Evolutionary conservation across 495 filamentous ascomycete species (phyloP), one percentile per base, ranked within the genome.

Genomic region (Geoglossum glabrum): DNA sequence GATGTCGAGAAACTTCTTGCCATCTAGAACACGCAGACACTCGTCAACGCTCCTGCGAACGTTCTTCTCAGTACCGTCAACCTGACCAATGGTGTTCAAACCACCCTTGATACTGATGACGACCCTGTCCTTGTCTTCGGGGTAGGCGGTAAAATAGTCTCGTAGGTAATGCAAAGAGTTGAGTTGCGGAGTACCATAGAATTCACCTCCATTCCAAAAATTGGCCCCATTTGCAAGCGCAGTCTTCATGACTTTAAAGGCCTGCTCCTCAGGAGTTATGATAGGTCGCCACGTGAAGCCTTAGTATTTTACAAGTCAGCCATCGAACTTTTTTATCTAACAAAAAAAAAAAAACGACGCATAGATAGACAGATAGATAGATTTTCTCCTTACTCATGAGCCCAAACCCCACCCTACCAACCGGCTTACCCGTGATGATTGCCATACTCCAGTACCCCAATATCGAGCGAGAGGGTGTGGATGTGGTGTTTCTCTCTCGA

Each of bases 81-180:
- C 55, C 36, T 54, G 17, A 1, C 17, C 21, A 0, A 23, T n/a
- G n/a, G 46, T 5, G 13, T 56, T 56, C 15, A 64, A 17, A 10
- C 72, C 75, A n/a, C 79, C 77, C 65, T 84, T 83, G 63, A 84
- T 71, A 62, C 72, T 77, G 33, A 84, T 66, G 11, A 80, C 71
- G 4, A 84, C 74, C 59, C 80, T 77, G 23, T 72, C 66, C 7
- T 79, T 79, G 54, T 82, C 76, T 61, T 80, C 73, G 0, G 81
- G 80, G 66, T 83, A 73, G 60, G 73, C 64, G 40, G 70, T 69
- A 64, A 83, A 84, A 64, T 84, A 85, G 40, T 73, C 68, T 51
- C 75, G 69, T 46, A 84, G 64, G 33, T 84, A 66, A 34, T 76
- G 73, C 33, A 82, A 61, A 1, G 74, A 77, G 38, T 66, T 68